phyloP scores from a whole-genome alignment of 2,329 filamentous ascomycete genomes.

The Exophiala xenobiotica region DNA sequence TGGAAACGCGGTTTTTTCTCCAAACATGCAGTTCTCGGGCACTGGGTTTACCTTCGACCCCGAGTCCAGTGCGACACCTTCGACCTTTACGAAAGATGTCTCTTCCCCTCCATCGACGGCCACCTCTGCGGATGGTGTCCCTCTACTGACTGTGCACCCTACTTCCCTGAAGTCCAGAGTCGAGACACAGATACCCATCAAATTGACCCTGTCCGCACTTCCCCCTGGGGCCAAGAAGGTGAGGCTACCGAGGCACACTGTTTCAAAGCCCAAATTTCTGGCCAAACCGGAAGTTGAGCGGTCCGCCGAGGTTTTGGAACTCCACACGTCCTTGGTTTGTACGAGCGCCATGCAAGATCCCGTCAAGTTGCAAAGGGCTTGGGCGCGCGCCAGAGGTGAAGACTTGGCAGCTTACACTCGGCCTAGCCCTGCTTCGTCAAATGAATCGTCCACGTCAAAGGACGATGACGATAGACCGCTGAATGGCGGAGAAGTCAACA shows the following conservation, averaged over 20 bases:
- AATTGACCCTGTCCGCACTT: constrained; percentile 72
- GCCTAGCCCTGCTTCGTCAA: constrained; percentile 38
- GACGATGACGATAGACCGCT: constrained; percentile 70
- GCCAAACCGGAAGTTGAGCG: constrained; percentile 68
- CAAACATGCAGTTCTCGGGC: constrained; percentile 39
- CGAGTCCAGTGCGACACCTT: constrained; percentile 40
- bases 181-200: constrained; percentile 92
- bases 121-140: constrained; percentile 32
- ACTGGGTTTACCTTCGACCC: constrained; percentile 41
- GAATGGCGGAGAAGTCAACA: constrained; percentile 90
- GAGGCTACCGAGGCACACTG: constrained; percentile 83
- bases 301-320: constrained; percentile 71
- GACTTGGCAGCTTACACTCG: constrained; percentile 38
- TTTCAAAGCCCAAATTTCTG: constrained; percentile 90
- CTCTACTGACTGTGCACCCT: constrained; percentile 60
- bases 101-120: constrained; percentile 31
- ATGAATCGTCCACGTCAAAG: constrained; percentile 50
- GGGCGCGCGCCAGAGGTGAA: constrained; percentile 56
- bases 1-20: constrained; percentile 39
- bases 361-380: constrained; percentile 64
- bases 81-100: constrained; percentile 29
- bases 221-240: constrained; percentile 75
- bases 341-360: constrained; percentile 84
- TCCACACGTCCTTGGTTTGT: constrained; percentile 81
- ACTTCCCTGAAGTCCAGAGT: constrained; percentile 83